phyloP scores from a whole-genome alignment of 306 rosid species.

The Prosopis cineraria region DNA sequence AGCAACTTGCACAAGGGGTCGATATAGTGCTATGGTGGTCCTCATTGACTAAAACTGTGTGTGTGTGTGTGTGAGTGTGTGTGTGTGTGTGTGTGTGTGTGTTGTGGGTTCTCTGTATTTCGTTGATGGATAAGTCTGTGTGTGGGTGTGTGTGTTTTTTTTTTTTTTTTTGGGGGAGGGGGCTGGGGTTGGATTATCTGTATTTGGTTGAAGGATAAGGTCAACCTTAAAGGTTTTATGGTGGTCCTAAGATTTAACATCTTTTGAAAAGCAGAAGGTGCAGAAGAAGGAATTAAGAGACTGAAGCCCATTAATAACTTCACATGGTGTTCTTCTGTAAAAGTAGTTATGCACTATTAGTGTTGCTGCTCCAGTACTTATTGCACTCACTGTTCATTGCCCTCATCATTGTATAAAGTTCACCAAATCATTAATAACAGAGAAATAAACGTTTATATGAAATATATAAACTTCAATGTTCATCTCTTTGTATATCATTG shows the following conservation, averaged over 20 bases:
- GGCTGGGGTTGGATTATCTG: no score
- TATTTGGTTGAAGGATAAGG: background rate
- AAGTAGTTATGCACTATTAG: conserved; percentile 10
- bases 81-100: no score
- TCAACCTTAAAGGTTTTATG: background rate
- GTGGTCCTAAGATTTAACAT: background rate
- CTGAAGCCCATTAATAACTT: background rate
- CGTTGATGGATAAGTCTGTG: no score
- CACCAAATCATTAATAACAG: background rate
- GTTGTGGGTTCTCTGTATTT: no score
- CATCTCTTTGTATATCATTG: no score
- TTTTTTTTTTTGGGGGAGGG: no score
- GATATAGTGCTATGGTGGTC: conserved; percentile 13
- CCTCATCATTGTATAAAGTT: conserved; percentile 5
- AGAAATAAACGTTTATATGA: background rate
- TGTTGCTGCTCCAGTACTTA: background rate
- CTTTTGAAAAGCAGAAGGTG: background rate
- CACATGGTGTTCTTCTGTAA: conserved; percentile 6
- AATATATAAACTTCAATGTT: background rate
- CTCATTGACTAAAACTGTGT: no score
- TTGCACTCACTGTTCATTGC: background rate
- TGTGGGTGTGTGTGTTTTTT: no score
- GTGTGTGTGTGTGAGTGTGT: no score
- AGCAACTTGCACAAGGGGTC: conserved; percentile 6
- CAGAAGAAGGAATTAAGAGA: conserved; percentile 8